Evolutionary conservation across 345 rosid species (phyloP).

Genomic region (Jatropha curcas): DNA sequence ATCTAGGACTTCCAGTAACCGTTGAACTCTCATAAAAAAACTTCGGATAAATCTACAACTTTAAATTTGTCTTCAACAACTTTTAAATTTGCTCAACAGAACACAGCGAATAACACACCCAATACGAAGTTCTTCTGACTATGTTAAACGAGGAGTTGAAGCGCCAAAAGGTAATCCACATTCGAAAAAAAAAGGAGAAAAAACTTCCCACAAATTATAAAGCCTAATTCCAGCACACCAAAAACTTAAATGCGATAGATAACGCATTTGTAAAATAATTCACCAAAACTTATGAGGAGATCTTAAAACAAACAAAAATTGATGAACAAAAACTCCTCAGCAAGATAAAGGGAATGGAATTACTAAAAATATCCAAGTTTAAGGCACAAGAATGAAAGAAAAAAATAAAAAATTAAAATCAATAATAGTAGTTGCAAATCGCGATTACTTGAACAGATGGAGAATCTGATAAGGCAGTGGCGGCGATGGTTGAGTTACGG

Average conservation of each 20-base stretch:
- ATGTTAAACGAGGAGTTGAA: neutral
- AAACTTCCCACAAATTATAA: neutral
- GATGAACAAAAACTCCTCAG: neutral
- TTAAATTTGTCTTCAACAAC: too few species aligned
- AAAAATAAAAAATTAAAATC: neutral
- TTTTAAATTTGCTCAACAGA: too few species aligned
- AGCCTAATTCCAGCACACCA: neutral
- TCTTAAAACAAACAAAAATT: neutral
- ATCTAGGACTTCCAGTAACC: too few species aligned
- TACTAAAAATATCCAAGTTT: neutral
- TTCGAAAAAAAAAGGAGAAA: neutral
- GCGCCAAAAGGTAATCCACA: neutral
- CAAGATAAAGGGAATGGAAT: neutral
- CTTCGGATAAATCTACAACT: too few species aligned
- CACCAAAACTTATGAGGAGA: neutral
- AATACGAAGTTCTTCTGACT: too few species aligned
- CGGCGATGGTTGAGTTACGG: neutral
- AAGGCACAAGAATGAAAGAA: neutral
- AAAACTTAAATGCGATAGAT: neutral
- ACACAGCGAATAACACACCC: too few species aligned
- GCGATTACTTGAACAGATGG: conserved; percentile 44
- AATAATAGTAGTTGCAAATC: neutral
- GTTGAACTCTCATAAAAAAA: too few species aligned
- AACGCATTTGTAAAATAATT: neutral
- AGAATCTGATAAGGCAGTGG: conserved; percentile 21